Base-by-base conservation (phyloP, 192 early-diverging fungal species). In the Coemansia furcata region DNA sequence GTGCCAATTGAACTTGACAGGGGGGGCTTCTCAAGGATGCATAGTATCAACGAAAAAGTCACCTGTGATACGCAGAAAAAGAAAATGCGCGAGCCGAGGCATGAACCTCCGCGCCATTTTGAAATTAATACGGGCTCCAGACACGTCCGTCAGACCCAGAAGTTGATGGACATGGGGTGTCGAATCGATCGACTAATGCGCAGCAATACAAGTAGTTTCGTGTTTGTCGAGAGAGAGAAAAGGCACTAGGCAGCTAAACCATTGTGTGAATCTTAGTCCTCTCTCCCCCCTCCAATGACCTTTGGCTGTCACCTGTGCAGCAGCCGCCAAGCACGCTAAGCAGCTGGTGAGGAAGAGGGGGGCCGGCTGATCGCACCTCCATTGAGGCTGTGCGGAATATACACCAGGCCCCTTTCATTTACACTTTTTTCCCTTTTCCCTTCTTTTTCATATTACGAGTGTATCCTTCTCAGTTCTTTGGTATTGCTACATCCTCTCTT, bases 381-480 rank as follows among this genome's bases (percentile, higher is more conserved):
- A 30, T 30, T 32, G 55, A 35, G 54, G 14, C 10, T 36, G 30
- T 35, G 55, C 33, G 32, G 33, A 33, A 32, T 6, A 58, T 11
- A 32, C 32, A 36, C 36, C 33, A 14, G 23, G 19, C 33, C 33
- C 44, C 46, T 32, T 50, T 32, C 30, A 9, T 19, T 63, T 63
- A 42, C 32, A 29, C 32, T 21, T 36, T 35, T 23, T 54, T n/a
- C 33, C 15, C 12, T 43, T 50, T 65, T 2, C 23, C 12, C 10
- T 54, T 32, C 15, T 35, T 55, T 58, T 58, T 58, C 55, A 58
- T 58, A 58, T 54, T 54, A 54, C 50, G 50, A 52, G 50, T 54
- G 50, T 15, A 3, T 54, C 29, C 6, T 30, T 50, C 30, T 54
- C 26, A 6, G 29, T 54, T 30, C n/a, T 23, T 9, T 15, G 29